Conservation (phyloP, 768 basidiomycete genomes). For the Lactarius quietus region DNA sequence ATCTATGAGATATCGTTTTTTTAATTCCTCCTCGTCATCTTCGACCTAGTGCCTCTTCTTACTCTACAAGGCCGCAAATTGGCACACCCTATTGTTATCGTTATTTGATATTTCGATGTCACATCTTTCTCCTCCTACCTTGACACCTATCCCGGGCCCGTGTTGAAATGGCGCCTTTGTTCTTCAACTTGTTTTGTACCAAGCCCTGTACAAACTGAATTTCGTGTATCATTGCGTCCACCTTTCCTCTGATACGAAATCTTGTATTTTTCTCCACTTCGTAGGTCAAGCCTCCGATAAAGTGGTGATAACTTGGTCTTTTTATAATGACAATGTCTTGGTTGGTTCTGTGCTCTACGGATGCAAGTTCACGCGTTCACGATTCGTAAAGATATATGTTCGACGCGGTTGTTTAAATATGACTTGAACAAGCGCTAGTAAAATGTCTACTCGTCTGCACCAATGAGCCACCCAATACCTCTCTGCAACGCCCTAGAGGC, state of each 20-base stretch:
- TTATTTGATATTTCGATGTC: constrained; percentile 20
- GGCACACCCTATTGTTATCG: constrained; percentile 20
- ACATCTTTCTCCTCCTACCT: background rate
- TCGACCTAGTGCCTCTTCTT: background rate
- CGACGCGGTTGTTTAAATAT: constrained; percentile 1
- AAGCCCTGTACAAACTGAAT: background rate
- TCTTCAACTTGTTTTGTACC: constrained; percentile 21
- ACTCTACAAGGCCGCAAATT: background rate
- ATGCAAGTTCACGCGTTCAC: background rate
- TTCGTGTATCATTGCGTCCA: constrained; percentile 4
- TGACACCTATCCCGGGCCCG: background rate
- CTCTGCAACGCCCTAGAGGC: constrained; percentile 78
- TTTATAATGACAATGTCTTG: background rate
- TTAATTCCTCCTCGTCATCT: constrained; percentile 5
- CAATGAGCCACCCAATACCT: constrained; percentile 96
- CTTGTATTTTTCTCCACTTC: constrained; percentile 11
- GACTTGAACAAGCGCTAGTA: constrained; percentile 11
- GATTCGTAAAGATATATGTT: background rate
- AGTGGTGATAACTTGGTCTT: background rate
- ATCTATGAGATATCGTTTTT: constrained; percentile 20
- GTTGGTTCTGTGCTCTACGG: background rate
- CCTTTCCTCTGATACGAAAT: background rate
- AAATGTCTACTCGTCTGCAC: constrained; percentile 58
- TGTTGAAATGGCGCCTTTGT: background rate
- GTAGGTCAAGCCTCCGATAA: background rate